phyloP scores from a whole-genome alignment of 129 eudicot species.

The Lonicera japonica region DNA sequence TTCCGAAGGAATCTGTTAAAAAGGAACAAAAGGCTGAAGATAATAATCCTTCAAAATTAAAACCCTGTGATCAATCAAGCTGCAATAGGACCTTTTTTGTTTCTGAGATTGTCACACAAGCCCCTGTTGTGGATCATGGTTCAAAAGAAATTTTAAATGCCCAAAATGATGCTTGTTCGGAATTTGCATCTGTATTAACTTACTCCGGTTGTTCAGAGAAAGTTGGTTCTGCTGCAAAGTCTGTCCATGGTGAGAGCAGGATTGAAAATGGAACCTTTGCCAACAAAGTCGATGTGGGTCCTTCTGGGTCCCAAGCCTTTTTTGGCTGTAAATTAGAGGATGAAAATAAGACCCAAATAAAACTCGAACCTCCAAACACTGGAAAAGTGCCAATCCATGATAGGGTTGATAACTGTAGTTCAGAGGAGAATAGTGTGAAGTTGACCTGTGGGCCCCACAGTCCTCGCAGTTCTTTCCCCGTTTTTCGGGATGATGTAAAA shows the following conservation, averaged over 20 bases:
- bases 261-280: slow-evolving; percentile 25
- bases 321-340: slow-evolving; percentile 39
- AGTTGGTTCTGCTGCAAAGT: slow-evolving; percentile 16
- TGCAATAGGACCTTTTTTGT: slow-evolving; percentile 43
- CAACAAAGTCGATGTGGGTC: slow-evolving; percentile 15
- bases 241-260: too few relatives aligned
- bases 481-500: slow-evolving; percentile 48
- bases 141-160: slow-evolving; percentile 23
- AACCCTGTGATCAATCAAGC: slow-evolving; percentile 31
- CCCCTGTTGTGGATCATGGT: slow-evolving; percentile 22
- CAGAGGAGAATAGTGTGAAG: slow-evolving; percentile 43
- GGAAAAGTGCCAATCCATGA: slow-evolving; percentile 20
- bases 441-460: slow-evolving; percentile 30
- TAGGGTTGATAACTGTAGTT: slow-evolving; percentile 22
- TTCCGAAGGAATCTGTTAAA: slow-evolving; percentile 21
- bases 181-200: slow-evolving; percentile 30
- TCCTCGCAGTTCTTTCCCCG: slow-evolving; percentile 31
- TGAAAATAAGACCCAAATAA: slow-evolving; percentile 26
- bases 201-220: slow-evolving; percentile 30
- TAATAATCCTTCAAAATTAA: slow-evolving; percentile 17
- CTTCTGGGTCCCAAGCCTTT: slow-evolving; percentile 11
- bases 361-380: slow-evolving; percentile 27
- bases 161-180: slow-evolving; percentile 27
- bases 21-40: slow-evolving; percentile 33
- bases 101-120: slow-evolving; percentile 54